Conservation (phyloP, 2,329 filamentous ascomycete genomes). For the Pseudopyrenochaeta lycopersici region DNA sequence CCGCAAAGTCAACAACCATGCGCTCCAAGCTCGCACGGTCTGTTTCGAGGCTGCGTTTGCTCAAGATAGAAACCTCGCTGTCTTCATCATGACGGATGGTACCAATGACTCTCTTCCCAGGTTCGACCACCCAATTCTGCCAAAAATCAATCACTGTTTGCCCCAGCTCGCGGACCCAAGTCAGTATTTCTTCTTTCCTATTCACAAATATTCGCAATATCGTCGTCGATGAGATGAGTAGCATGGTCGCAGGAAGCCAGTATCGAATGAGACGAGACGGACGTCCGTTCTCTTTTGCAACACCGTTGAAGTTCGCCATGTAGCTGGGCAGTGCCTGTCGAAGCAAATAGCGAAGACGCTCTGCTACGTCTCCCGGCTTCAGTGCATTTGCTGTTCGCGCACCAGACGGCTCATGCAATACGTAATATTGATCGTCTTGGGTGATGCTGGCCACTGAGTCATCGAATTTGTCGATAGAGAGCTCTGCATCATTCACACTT, state of each 20-base stretch:
- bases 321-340: conserved; percentile 74
- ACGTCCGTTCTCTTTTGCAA: conserved; percentile 74
- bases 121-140: conserved; percentile 94
- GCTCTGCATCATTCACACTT: conserved; percentile 71
- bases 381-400: conserved; percentile 45
- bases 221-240: conserved; percentile 82
- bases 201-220: conserved; percentile 81
- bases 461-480: conserved; percentile 63
- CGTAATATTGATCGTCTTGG: conserved; percentile 58
- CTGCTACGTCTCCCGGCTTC: conserved; percentile 66
- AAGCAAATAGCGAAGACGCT: conserved; percentile 75
- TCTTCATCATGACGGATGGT: conserved; percentile 93
- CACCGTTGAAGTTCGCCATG: conserved; percentile 61
- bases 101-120: conserved; percentile 80
- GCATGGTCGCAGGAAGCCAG: conserved; percentile 79
- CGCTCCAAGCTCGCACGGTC: conserved; percentile 92
- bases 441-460: conserved; percentile 65
- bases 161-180: conserved; percentile 83
- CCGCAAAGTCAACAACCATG: conserved; percentile 97
- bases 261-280: conserved; percentile 81
- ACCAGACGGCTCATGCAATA: conserved; percentile 49
- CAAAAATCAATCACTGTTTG: conserved; percentile 87
- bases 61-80: conserved; percentile 97
- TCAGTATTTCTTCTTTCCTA: conserved; percentile 76
- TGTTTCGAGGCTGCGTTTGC: conserved; percentile 86